Base-by-base conservation (phyloP, 129 eudicot genomes). In the Centaurea solstitialis region DNA sequence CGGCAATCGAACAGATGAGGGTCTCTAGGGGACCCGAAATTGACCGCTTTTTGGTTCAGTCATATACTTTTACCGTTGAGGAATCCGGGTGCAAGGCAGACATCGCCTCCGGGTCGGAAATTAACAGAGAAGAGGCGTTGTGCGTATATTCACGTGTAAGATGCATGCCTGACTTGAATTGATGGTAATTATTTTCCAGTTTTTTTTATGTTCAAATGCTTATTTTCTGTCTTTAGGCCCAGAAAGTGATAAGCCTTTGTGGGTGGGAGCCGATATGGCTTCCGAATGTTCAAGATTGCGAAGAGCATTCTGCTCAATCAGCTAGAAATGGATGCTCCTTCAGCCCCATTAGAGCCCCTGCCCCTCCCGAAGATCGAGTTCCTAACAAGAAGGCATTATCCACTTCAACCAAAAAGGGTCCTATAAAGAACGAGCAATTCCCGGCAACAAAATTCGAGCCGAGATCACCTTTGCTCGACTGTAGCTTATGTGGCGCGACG, bases 231-330 rank as follows among this genome's bases (percentile, higher is more conserved):
- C 10, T 72, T 76, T 80, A 91, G 98, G 96, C 98, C 57, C 97
- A 88, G 79, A 94, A 94, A 87, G 64, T 94, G 89, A 90, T 90
- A 84, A 92, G 97, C 87, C 87, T 94, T 57, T 94, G 98, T 85
- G 97, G 97, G 30, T 94, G 97, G 97, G 97, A 92, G 77, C 97
- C 98, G 3, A 92, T 94, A 79, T 94, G 97, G 97, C 92, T 88
- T 74, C 91, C 89, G 65, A 87, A 87, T 83, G 84, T 89, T 75
- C 97, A 92, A 88, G 98, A 94, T 84, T 91, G 92, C 80, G 98
- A 94, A 87, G 98, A 94, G 73, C 88, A 92, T 92, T 90, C 98
- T 73, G 97, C 97, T 76, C 98, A 92, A 81, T 94, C 98, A 33
- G 93, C 96, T 70, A 90, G 93, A 85, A 82, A 88, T 71, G 96